Percentiles rank a stretch among this genome's conserved stretches.
These are phyloP conservation scores for Trichophyton mentagrophytes DNA, from an alignment of 2,329 filamentous ascomycete species.

Conservation along the genomic window DNA sequence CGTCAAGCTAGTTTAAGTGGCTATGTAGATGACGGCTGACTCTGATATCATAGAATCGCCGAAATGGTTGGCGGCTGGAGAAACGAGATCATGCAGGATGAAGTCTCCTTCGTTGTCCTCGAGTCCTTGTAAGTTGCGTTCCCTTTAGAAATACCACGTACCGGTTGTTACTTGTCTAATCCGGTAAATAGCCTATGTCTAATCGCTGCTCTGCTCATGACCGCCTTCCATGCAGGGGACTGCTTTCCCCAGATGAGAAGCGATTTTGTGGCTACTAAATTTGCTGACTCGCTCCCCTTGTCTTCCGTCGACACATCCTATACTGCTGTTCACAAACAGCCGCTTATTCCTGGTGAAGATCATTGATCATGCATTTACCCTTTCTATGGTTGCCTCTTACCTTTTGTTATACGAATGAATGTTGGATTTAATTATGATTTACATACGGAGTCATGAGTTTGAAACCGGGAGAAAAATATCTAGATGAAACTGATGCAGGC, in stretches of 20 bases:
- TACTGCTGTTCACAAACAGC: not conserved
- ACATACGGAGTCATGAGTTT: not conserved
- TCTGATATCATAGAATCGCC: conserved; percentile 27
- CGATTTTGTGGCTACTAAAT: not conserved
- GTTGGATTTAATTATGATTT: not conserved
- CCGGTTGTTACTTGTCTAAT: not conserved
- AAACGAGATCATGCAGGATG: conserved; percentile 34
- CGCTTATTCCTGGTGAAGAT: not conserved
- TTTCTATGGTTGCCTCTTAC: not conserved
- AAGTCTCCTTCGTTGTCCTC: conserved; percentile 36
- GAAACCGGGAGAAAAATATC: not conserved
- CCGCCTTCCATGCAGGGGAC: conserved; percentile 42
- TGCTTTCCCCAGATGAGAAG: conserved; percentile 37
- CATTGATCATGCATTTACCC: not conserved
- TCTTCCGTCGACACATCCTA: not conserved
- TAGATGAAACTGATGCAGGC: too few species aligned
- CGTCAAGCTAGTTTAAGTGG: conserved; percentile 6
- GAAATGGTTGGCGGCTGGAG: conserved; percentile 41
- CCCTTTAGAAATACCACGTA: too few species aligned
- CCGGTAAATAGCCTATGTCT: conserved; percentile 32
- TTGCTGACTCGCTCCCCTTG: not conserved
- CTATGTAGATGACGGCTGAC: not conserved
- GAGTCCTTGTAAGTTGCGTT: conserved; percentile 34
- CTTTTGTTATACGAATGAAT: not conserved
- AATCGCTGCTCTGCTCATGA: conserved; percentile 39